A percentile compares a stretch with the other conserved stretches of the same genome.
These are phyloP conservation scores for Mucuna pruriens DNA, from an alignment of 306 rosid genomes.

Conservation along the genomic window DNA sequence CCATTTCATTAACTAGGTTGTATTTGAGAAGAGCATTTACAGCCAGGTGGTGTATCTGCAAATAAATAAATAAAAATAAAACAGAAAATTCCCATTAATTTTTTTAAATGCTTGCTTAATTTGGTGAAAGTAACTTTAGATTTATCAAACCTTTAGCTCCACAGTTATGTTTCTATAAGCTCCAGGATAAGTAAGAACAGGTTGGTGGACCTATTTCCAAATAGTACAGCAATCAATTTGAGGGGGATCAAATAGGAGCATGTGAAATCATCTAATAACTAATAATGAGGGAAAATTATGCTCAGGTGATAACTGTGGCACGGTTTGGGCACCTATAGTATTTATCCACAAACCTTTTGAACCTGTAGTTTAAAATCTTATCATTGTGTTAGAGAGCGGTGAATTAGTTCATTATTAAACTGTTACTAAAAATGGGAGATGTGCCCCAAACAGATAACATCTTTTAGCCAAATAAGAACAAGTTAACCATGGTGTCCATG, in stretches of 20 bases:
- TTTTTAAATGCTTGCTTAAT: slow-evolving; percentile 8
- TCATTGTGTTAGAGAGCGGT: slow-evolving; percentile 17
- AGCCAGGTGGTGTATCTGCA: slow-evolving; percentile 86
- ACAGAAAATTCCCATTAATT: background rate
- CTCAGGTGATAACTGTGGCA: slow-evolving; percentile 4
- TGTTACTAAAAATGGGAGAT: slow-evolving; percentile 9
- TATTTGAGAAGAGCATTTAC: slow-evolving; percentile 88
- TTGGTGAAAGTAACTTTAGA: slow-evolving; percentile 31
- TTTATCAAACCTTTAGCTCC: slow-evolving; percentile 79
- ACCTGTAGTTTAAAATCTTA: slow-evolving; percentile 21
- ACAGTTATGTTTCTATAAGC: slow-evolving; percentile 92
- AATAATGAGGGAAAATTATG: background rate
- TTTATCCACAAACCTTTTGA: slow-evolving; percentile 19
- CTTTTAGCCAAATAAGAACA: slow-evolving; percentile 21
- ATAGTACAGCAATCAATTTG: slow-evolving; percentile 45
- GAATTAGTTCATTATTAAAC: background rate
- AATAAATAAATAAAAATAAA: slow-evolving; percentile 20
- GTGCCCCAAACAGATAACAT: slow-evolving; percentile 2
- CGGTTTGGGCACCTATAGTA: background rate
- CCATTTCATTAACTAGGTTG: slow-evolving; percentile 94
- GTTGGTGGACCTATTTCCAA: slow-evolving; percentile 75
- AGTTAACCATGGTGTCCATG: background rate
- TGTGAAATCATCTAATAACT: slow-evolving; percentile 25
- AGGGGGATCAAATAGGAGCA: slow-evolving; percentile 17
- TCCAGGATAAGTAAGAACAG: slow-evolving; percentile 70